These are phyloP conservation scores for Fraxinus dipetala DNA, from an alignment of 305 asterid genomes.

Conservation along the genomic window DNA sequence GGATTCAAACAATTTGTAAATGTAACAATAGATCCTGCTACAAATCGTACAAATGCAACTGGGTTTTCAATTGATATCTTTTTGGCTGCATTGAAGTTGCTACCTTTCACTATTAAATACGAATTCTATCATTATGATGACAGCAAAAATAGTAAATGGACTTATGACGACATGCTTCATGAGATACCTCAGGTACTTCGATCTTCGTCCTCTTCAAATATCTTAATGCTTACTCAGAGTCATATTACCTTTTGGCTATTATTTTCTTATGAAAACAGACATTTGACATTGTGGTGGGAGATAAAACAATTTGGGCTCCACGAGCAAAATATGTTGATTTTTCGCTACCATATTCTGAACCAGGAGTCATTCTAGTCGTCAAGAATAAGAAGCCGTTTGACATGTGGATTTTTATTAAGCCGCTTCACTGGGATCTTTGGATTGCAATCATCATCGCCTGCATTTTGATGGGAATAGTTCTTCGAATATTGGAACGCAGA, in stretches of 20 bases:
- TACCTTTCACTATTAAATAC: slow-evolving; percentile 32
- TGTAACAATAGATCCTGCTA: slow-evolving; percentile 24
- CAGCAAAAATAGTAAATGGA: slow-evolving; percentile 17
- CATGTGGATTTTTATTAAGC: slow-evolving; percentile 61
- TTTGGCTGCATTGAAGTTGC: slow-evolving; percentile 26
- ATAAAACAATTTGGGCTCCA: slow-evolving; percentile 50
- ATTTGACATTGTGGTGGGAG: slow-evolving; percentile 54
- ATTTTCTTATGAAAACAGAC: slow-evolving; percentile 16
- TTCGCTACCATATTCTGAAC: slow-evolving; percentile 53
- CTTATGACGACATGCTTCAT: slow-evolving; percentile 35
- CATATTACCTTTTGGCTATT: neutral
- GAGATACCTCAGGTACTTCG: slow-evolving; percentile 35
- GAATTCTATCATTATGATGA: slow-evolving; percentile 26
- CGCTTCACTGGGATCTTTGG: slow-evolving; percentile 71
- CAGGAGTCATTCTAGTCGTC: slow-evolving; percentile 52
- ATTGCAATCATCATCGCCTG: slow-evolving; percentile 38
- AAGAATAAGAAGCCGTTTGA: slow-evolving; percentile 42
- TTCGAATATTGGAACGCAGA: slow-evolving; percentile 43
- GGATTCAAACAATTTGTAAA: slow-evolving; percentile 42
- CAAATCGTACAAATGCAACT: slow-evolving; percentile 6
- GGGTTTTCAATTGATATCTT: slow-evolving; percentile 61
- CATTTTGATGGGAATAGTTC: slow-evolving; percentile 41
- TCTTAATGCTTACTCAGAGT: neutral
- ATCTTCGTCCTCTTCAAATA: neutral
- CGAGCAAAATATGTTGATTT: slow-evolving; percentile 47